Base-by-base conservation (phyloP, 306 rosid species). In the Lathyrus tuberosus region DNA sequence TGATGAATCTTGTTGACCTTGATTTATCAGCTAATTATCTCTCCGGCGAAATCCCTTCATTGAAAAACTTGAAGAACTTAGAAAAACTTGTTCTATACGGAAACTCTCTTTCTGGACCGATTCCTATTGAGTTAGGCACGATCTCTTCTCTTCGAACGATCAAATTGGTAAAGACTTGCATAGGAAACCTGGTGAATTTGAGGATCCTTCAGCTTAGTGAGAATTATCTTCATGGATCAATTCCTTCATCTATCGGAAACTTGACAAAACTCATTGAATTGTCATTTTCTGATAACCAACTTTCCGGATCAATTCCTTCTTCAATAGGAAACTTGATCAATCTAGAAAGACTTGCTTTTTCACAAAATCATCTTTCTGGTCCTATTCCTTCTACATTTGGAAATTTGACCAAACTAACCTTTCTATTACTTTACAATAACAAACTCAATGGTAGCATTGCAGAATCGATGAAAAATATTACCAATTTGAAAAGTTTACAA, bases 241-340 rank as follows among this genome's bases (percentile, higher is more conserved):
- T 78, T 71, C 82, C 82, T 65, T 26, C 82, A 17, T 3, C 73
- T 37, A 16, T 78, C 57, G 82, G 78, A 47, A 78, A 78, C 78
- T 72, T 78, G 49, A 77, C 81, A 71, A 71, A 71, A n/a, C 77
- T 77, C 53, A 33, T 0, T 3, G 1, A 2, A 11, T 30, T 76
- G 60, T 40, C 71, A 26, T 10, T 76, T 41, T 0, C 11, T 1
- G 0, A 0, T 1, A 77, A 77, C 68, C 15, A 8, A 2, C 69
- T 78, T 56, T 65, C 47, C 38, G 81, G 77, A 37, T n/a, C 73
- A 65, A 78, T 78, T 71, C 81, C 81, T 10, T 17, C 53, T 48
- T 70, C 81, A 30, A 5, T 77, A 4, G 81, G 77, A 54, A 77
- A 77, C 67, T 64, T 77, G 73, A 66, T 71, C 68, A 22, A 54